Evolutionary conservation across 768 basidiomycete species (phyloP), one percentile per base, ranked within the genome.

Genomic region (Phanerochaete carnosa): DNA sequence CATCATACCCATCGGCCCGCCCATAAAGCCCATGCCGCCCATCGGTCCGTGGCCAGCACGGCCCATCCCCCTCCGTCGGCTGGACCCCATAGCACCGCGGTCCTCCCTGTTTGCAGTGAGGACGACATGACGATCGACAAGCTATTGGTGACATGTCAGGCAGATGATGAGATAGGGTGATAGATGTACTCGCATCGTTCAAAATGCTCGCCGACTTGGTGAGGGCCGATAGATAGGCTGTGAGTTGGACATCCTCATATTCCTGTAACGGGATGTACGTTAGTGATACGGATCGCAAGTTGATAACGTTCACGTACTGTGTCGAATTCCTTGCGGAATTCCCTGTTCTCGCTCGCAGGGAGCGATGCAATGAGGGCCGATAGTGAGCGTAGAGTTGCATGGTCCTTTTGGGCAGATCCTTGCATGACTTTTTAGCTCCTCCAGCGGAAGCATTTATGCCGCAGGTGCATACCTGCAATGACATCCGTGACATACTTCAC

Each of bases 191-290:
- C 69, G 96, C 95, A 67, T 96, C 94, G 70, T 95, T 98, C 60
- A 98, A 74, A 11, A 88, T 84, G 64, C 88, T 89, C 16, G 95
- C 82, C 30, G 92, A 90, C 74, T 95, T 95, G 7, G 95, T 98
- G 60, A 99, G 74, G 15, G 87, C 85, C 0, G 94, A 88, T 13
- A 99, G 79, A 74, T 93, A 92, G 9, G 90, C 88, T 1, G 94
- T 97, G 29, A 99, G 77, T 62, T 97, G 94, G 16, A 96, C 94
- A 70, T 99, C 95, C 68, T 90, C 90, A 73, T 95, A 94, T 83
- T 99, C 96, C 94, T 97, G 66, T 25, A 55, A 46, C 3, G 29
- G 55, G 32, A 28, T 37, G n/a, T 33, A 54, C 45, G 32, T 39
- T 59, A 46, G 46, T 45, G 33, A 19, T 13, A 1, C 11, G n/a